Conservation (phyloP, 192 early-diverging fungal species). For the Backusella morwellensis region DNA sequence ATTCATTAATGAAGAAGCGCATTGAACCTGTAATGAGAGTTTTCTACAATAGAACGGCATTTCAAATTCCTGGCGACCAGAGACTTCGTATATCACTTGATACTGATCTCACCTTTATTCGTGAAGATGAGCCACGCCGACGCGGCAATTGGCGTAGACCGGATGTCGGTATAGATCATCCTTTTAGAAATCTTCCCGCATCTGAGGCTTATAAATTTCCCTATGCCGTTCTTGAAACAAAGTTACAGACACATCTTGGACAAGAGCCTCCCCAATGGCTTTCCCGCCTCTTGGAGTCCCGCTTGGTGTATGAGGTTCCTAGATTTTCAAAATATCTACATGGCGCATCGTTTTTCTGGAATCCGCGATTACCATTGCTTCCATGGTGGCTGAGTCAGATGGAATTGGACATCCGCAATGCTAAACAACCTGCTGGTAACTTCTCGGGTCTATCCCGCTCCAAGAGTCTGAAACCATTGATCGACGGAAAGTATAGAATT, state of each 20-base stretch:
- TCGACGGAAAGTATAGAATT: conserved; percentile 34
- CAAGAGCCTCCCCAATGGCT: conserved; percentile 82
- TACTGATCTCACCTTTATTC: conserved; percentile 93
- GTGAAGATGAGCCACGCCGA: conserved; percentile 84
- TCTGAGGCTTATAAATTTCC: conserved; percentile 67
- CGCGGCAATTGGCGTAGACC: conserved; percentile 89
- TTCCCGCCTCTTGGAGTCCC: conserved; percentile 59
- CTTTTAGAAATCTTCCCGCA: conserved; percentile 78
- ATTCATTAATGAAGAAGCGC: conserved; percentile 54
- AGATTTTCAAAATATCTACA: conserved; percentile 50
- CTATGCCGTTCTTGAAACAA: conserved; percentile 87
- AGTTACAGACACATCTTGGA: conserved; percentile 81
- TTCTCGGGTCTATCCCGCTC: conserved; percentile 50
- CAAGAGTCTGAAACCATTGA: conserved; percentile 36
- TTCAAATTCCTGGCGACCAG: conserved; percentile 96
- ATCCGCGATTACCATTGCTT: conserved; percentile 39
- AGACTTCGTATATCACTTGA: conserved; percentile 93
- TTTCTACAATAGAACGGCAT: conserved; percentile 97
- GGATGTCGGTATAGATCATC: conserved; percentile 76
- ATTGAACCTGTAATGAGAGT: conserved; percentile 74
- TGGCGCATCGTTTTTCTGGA: conserved; percentile 41
- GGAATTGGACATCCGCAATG: conserved; percentile 65
- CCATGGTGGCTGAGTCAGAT: conserved; percentile 47
- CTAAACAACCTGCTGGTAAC: conserved; percentile 58
- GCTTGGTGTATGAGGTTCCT: conserved; percentile 43